phyloP scores from a whole-genome alignment of 805 yeast genomes.

The Monosporozyma solicola region DNA sequence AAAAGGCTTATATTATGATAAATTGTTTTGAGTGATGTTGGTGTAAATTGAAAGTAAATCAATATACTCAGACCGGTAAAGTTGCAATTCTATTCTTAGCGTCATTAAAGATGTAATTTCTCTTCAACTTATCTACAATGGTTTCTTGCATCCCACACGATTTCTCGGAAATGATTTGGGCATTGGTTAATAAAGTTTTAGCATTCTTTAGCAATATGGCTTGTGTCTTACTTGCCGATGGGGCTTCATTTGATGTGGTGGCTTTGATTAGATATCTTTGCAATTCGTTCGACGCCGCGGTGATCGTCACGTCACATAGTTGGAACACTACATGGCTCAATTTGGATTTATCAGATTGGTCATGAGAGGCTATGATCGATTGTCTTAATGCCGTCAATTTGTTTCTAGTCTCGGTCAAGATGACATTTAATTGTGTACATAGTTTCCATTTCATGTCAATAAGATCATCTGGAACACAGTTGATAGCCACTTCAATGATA shows the following conservation, averaged over 20 bases:
- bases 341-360: constrained; percentile 10
- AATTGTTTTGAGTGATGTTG: background rate
- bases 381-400: constrained; percentile 10
- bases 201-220: constrained; percentile 20
- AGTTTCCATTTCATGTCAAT: constrained; percentile 14
- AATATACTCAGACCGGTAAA: background rate
- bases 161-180: constrained; percentile 17
- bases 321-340: constrained; percentile 21
- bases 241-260: background rate
- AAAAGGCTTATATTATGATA: background rate
- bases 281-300: constrained; percentile 22
- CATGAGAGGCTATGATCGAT: constrained; percentile 6
- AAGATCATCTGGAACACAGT: constrained; percentile 7
- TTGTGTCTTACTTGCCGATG: constrained; percentile 4
- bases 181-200: constrained; percentile 16
- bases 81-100: constrained; percentile 12
- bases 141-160: constrained; percentile 27
- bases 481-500: constrained; percentile 11
- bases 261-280: constrained; percentile 14
- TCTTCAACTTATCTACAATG: constrained; percentile 22
- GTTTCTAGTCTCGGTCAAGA: constrained; percentile 10
- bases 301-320: constrained; percentile 18
- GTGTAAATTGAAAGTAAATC: background rate
- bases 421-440: constrained; percentile 12
- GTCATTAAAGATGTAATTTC: constrained; percentile 23